Conservation (phyloP, 495 filamentous ascomycete genomes). For the Evernia prunastri region DNA sequence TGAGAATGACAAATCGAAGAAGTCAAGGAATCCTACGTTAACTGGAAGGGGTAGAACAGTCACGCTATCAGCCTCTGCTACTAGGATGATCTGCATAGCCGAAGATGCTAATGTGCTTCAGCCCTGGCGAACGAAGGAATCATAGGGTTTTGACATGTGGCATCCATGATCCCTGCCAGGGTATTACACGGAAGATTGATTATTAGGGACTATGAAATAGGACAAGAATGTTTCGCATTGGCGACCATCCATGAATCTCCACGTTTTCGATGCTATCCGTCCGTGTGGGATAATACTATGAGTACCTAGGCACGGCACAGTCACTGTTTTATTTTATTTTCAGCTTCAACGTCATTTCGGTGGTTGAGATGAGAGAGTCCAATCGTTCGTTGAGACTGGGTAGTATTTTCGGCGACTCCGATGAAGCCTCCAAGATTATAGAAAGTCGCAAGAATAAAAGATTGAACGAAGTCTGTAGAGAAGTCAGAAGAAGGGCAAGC, state of each 20-base stretch:
- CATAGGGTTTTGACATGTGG: constrained; percentile 1
- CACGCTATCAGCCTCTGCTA: not conserved
- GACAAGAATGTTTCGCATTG: constrained; percentile 1
- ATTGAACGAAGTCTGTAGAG: not conserved
- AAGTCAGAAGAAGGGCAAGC: not conserved
- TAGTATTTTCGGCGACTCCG: not conserved
- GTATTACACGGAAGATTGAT: not conserved
- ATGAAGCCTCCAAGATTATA: not conserved
- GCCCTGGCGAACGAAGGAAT: constrained; percentile 3
- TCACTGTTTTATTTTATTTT: not conserved
- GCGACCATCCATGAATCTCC: not conserved
- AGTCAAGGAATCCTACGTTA: not conserved
- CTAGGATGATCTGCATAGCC: constrained; percentile 7
- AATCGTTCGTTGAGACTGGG: not conserved
- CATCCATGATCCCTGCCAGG: not conserved
- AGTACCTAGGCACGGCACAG: not conserved
- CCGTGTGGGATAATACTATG: not conserved
- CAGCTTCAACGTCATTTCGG: not conserved
- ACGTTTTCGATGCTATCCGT: not conserved
- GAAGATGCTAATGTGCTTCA: constrained; percentile 5
- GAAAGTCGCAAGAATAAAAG: not conserved
- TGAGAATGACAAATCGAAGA: not conserved
- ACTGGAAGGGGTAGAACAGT: not conserved
- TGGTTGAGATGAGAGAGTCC: not conserved
- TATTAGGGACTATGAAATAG: not conserved